Percentiles rank a stretch among this genome's conserved stretches.
phyloP scores from a whole-genome alignment of 192 early-diverging fungal species.

The Backusella luteola region DNA sequence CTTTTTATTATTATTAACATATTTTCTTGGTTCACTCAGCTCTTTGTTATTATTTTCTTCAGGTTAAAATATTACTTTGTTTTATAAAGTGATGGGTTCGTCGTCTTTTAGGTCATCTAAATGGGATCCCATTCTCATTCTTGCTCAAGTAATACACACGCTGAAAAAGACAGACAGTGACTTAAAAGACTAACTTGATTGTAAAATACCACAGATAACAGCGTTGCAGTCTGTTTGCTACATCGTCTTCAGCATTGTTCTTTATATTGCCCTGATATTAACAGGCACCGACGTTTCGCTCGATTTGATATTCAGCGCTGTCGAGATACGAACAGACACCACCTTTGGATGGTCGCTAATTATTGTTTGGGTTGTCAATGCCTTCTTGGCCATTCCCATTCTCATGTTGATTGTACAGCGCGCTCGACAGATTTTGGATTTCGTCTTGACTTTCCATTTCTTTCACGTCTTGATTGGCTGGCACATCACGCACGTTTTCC shows the following conservation, averaged over 20 bases:
- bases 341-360: constrained; percentile 68
- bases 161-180: neutral
- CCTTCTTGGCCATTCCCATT: constrained; percentile 48
- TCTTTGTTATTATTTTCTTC: neutral
- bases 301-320: constrained; percentile 64
- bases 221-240: constrained; percentile 61
- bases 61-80: neutral
- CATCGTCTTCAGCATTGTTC: constrained; percentile 47
- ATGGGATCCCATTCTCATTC: constrained; percentile 53
- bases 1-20: neutral
- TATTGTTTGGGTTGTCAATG: constrained; percentile 65
- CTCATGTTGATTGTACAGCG: constrained; percentile 69
- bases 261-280: constrained; percentile 51
- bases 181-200: neutral
- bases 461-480: constrained; percentile 63
- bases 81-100: constrained; percentile 10
- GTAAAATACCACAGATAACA: constrained; percentile 41
- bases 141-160: constrained; percentile 35
- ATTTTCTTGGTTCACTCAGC: neutral
- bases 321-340: constrained; percentile 57
- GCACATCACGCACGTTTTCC: constrained; percentile 59
- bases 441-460: constrained; percentile 67
- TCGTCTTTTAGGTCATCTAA: constrained; percentile 41
- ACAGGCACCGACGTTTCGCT: constrained; percentile 64
- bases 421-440: constrained; percentile 75